phyloP scores from a whole-genome alignment of 2,329 filamentous ascomycete species.

The Claviceps humidiphila region DNA sequence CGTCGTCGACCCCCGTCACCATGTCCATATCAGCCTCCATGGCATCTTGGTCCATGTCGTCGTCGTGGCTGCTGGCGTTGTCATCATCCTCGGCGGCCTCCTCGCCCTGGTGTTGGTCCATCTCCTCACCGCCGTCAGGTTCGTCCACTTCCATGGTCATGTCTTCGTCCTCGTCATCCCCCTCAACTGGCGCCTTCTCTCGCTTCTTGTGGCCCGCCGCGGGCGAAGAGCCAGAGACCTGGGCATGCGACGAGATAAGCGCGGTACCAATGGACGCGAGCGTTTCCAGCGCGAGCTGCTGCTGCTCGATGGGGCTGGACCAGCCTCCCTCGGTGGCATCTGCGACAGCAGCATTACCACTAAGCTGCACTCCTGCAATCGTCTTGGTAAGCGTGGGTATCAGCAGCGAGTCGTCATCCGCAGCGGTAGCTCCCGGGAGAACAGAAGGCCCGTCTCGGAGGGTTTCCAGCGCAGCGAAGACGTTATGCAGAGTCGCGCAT shows the following conservation, averaged over 20 bases:
- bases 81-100: constrained; percentile 22
- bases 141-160: constrained; percentile 24
- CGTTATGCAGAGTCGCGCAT: constrained; percentile 49
- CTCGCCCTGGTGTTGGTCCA: constrained; percentile 18
- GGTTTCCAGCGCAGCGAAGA: constrained; percentile 33
- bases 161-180: constrained; percentile 25
- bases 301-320: constrained; percentile 30
- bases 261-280: constrained; percentile 51
- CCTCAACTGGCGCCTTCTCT: constrained; percentile 23
- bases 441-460: constrained; percentile 11
- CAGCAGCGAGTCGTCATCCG: constrained; percentile 19
- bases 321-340: constrained; percentile 24
- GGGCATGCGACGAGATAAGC: constrained; percentile 34
- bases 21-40: constrained; percentile 53
- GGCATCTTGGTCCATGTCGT: constrained; percentile 44
- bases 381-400: constrained; percentile 24
- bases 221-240: constrained; percentile 13
- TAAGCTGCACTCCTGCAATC: constrained; percentile 15
- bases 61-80: constrained; percentile 26
- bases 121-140: constrained; percentile 23
- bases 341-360: constrained; percentile 12
- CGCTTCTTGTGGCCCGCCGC: constrained; percentile 11
- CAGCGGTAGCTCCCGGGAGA: constrained; percentile 10
- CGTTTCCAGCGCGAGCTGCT: constrained; percentile 46
- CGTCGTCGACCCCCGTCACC: constrained; percentile 39